Percentiles rank a stretch among this genome's conserved stretches.
phyloP scores from a whole-genome alignment of 2,329 filamentous ascomycete species.

The Fusarium torulosum region DNA sequence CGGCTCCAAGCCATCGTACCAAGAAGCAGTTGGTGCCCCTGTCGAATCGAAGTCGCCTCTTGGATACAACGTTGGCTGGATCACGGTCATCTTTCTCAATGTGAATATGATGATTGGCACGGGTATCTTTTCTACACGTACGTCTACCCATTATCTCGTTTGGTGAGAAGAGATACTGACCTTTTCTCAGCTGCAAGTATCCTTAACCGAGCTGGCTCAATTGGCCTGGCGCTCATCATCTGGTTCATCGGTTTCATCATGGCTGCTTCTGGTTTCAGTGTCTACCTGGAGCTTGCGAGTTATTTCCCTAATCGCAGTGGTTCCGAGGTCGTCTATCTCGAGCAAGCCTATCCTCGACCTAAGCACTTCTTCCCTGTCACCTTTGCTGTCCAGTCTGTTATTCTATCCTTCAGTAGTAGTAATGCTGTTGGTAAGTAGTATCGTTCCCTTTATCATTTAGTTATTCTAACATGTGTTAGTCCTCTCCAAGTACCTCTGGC shows the following conservation, averaged over 20 bases:
- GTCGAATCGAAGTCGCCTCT: conserved; percentile 70
- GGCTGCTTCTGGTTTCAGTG: conserved; percentile 64
- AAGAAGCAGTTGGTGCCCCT: conserved; percentile 72
- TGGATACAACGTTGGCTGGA: conserved; percentile 68
- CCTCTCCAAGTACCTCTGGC: conserved; percentile 72
- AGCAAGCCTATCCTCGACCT: conserved; percentile 75
- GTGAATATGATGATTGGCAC: conserved; percentile 74
- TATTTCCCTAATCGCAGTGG: conserved; percentile 77
- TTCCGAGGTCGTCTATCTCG: conserved; percentile 75
- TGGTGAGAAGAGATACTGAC: neutral
- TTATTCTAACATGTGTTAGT: conserved; percentile 53
- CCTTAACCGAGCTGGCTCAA: conserved; percentile 69
- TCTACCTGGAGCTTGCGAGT: conserved; percentile 73
- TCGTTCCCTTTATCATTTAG: fast-evolving
- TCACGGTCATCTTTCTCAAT: conserved; percentile 71
- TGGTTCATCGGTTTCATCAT: conserved; percentile 74
- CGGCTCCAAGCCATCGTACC: conserved; percentile 63
- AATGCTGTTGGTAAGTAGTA: conserved; percentile 64
- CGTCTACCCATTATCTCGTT: conserved; percentile 43
- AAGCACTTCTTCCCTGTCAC: conserved; percentile 73
- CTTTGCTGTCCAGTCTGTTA: conserved; percentile 73
- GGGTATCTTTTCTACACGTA: conserved; percentile 74
- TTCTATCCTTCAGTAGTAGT: conserved; percentile 74
- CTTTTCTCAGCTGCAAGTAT: conserved; percentile 55
- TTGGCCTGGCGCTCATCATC: conserved; percentile 72